Base-by-base conservation (phyloP, 2,329 filamentous ascomycete species). In the Hirsutella rhossiliensis region DNA sequence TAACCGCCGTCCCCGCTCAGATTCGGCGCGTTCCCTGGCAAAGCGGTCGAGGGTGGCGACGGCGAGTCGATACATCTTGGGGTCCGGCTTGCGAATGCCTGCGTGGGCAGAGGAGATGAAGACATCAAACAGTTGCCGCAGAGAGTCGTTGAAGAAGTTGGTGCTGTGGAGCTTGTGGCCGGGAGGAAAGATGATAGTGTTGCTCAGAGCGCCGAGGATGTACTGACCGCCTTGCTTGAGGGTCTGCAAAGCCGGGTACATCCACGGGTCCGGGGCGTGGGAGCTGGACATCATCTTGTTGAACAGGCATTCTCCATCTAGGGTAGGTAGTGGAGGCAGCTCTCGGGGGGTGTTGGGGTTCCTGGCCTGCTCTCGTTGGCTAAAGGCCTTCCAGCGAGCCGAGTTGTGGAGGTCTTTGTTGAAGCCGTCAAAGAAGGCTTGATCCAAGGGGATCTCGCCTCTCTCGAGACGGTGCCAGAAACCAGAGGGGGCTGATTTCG, bases 401-500 rank as follows among this genome's bases (percentile, higher is more conserved):
- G 76, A 64, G 43, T 80, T 69, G 48, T 78, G 75, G 11, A 97
- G 74, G 56, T 98, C 89, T 1, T 60, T 55, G 47, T 80, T 81
- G 69, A 96, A 97, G 1, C 73, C 77, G 1, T 66, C 59, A 62
- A 90, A 96, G 71, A 89, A 97, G 9, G 65, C 62, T 12, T 74
- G 69, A 58, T 94, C 80, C 61, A 96, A 71, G 23, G 75, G 69
- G 47, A 94, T 82, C 48, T 87, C 80, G 47, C 90, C 90, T 46
- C 84, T 81, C 62, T 98, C 92, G 39, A 97, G 74, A 38, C 75
- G 77, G 57, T 95, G 88, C 90, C 90, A 97, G 58, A 78, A 82
- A 36, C 92, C 92, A 51, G 80, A 66, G 2, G 87, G 88, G 0
- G 82, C 78, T 3, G 83, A 80, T 54, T 76, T 76, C 43, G 87